Conservation (phyloP, 345 rosid genomes). For the Eucalyptus curtisii region DNA sequence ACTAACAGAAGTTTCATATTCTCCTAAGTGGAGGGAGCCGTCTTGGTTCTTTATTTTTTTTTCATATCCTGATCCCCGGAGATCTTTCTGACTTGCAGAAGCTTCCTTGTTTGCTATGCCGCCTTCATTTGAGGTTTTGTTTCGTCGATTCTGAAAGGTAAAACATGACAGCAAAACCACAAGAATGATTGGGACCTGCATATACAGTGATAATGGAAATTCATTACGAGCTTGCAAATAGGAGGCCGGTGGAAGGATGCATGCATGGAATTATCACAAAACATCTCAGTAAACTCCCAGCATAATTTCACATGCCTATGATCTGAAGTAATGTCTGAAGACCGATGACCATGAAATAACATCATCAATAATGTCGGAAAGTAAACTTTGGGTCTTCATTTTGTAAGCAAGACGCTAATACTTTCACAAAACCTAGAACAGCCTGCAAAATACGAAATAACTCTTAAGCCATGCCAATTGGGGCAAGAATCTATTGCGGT, state of each 20-base stretch:
- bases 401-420: slow-evolving; percentile 57
- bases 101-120: not conserved
- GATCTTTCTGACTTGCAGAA: not conserved
- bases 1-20: not conserved
- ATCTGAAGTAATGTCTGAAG: slow-evolving; percentile 80
- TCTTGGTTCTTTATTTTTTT: not conserved
- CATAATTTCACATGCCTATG: slow-evolving; percentile 35
- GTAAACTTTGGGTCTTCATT: slow-evolving; percentile 48
- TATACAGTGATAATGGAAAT: not conserved
- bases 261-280: not conserved
- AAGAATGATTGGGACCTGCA: slow-evolving; percentile 70
- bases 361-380: slow-evolving; percentile 33
- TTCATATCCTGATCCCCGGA: not conserved
- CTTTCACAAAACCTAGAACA: slow-evolving; percentile 83
- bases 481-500: not conserved
- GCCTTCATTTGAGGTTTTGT: slow-evolving; percentile 37
- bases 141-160: slow-evolving; percentile 51
- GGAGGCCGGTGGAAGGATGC: not conserved
- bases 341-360: slow-evolving; percentile 77
- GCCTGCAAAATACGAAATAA: slow-evolving; percentile 17
- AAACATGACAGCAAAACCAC: slow-evolving; percentile 37
- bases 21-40: not conserved
- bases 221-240: not conserved
- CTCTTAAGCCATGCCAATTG: not conserved
- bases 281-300: not conserved